Evolutionary conservation across 148 eudicot genomes (phyloP).

Genomic region (Selenicereus undatus): DNA sequence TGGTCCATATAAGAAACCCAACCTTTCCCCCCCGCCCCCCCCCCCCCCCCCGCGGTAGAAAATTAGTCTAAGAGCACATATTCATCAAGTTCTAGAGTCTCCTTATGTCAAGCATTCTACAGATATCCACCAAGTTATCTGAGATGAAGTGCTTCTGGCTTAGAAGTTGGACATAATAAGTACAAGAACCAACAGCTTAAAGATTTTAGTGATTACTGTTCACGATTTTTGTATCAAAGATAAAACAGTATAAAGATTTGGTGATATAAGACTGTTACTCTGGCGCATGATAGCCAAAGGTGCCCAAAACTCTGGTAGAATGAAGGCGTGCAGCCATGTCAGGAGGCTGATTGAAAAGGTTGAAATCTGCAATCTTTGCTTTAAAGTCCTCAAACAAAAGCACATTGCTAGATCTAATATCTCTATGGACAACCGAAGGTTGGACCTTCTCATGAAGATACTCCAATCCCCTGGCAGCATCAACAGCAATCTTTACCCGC

Average conservation of each 20-base stretch:
- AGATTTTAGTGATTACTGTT: background rate
- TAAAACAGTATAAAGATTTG: background rate
- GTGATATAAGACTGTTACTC: constrained; percentile 30
- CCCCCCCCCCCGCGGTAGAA: too few species aligned
- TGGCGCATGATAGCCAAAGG: constrained; percentile 68
- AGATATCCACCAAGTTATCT: background rate
- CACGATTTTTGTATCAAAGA: background rate
- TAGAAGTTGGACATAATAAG: background rate
- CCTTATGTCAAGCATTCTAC: background rate
- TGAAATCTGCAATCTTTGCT: constrained; percentile 62
- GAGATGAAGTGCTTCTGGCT: background rate
- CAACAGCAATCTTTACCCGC: constrained; percentile 57
- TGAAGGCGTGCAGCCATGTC: constrained; percentile 73
- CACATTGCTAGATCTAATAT: constrained; percentile 58
- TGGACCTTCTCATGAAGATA: constrained; percentile 60
- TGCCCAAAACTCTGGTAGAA: constrained; percentile 60
- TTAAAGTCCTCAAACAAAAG: constrained; percentile 53
- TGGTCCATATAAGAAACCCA: too few species aligned
- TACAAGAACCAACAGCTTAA: background rate
- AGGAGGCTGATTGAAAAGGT: constrained; percentile 63
- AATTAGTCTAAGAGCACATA: too few species aligned
- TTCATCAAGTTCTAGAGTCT: too few species aligned
- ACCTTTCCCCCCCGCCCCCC: too few species aligned
- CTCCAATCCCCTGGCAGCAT: constrained; percentile 64
- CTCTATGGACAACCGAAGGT: constrained; percentile 57